A percentile compares a stretch with the other conserved stretches of the same genome.
Evolutionary conservation across 306 rosid species (phyloP).

Genomic region (Dryas drummondii): DNA sequence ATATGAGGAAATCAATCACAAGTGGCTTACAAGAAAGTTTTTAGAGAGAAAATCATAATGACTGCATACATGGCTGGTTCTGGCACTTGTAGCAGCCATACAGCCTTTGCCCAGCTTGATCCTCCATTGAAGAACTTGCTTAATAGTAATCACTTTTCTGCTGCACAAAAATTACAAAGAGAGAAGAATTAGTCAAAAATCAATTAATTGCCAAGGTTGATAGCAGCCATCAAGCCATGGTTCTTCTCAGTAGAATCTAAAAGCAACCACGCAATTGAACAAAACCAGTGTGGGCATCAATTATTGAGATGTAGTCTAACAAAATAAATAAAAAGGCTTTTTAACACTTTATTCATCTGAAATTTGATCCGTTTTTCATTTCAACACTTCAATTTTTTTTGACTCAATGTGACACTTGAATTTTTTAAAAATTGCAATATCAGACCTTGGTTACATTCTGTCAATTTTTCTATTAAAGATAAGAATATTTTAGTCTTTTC

Average conservation of each 20-base stretch:
- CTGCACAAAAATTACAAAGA: slow-evolving; percentile 17
- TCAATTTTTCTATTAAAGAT: no score
- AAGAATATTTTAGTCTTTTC: no score
- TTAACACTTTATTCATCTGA: no score
- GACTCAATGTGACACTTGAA: no score
- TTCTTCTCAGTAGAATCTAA: background rate
- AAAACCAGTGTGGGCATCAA: slow-evolving; percentile 17
- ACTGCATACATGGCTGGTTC: slow-evolving; percentile 49
- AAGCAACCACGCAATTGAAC: slow-evolving; percentile 8
- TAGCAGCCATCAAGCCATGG: slow-evolving; percentile 10
- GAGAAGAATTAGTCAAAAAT: background rate
- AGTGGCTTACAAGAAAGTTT: slow-evolving; percentile 54
- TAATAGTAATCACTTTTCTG: slow-evolving; percentile 16
- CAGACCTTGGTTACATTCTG: no score
- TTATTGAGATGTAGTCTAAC: slow-evolving; percentile 33
- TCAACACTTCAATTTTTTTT: no score
- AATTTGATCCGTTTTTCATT: no score
- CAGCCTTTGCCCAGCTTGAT: slow-evolving; percentile 40
- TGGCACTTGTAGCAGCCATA: slow-evolving; percentile 77
- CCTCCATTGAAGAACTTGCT: slow-evolving; percentile 48
- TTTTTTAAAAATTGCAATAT: no score
- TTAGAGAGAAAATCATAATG: slow-evolving; percentile 73
- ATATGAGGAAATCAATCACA: background rate
- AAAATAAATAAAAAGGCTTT: slow-evolving; percentile 26
- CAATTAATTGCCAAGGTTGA: slow-evolving; percentile 19